Evolutionary conservation across 2,329 filamentous ascomycete species (phyloP), one percentile per base, ranked within the genome.

Genomic region (Colletotrichum lindemuthianum): DNA sequence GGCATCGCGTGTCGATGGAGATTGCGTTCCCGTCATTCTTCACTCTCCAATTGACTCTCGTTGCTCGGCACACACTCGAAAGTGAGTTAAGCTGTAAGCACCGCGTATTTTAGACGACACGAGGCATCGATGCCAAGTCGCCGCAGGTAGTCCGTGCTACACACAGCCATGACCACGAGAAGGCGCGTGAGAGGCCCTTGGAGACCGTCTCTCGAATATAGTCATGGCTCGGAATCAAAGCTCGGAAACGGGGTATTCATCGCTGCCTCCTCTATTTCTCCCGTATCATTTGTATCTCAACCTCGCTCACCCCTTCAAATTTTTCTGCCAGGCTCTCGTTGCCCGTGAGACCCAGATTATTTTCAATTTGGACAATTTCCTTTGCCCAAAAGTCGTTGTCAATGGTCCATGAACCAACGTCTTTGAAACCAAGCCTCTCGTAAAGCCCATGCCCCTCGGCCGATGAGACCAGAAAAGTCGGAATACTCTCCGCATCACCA

Each of bases 381-480:
- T 56, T 45, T 8, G 67, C 55, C 67, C 68, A 71, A 13, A 44
- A 44, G 37, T 51, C 68, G 7, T 68, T 69, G 15, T 71, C 68
- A 34, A 72, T 63, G 45, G 15, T 56, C 61, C 61, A 71, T 15
- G 51, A 40, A 11, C 66, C 67, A 32, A 71, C 54, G 6, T 67
- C 65, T 49, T 60, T 57, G 8, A 71, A 72, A 3, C 68, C 63
- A 9, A 65, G 15, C 45, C 54, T 66, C 24, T 33, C n/a, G 48
- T 71, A 72, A 16, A 73, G 34, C 4, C 47, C 51, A 15, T 60
- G 50, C 8, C 65, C 66, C 55, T 70, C 67, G 11, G 64, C 68
- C n/a, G 71, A 68, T 36, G 68, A 67, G 8, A 68, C 61, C n/a
- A 72, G 58, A n/a, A 63, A 65, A 41, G 59, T 41, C 8, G 64